These are phyloP conservation scores for Hyphopichia khmerensis DNA, from an alignment of 1,139 yeast species.

Conservation along the genomic window DNA sequence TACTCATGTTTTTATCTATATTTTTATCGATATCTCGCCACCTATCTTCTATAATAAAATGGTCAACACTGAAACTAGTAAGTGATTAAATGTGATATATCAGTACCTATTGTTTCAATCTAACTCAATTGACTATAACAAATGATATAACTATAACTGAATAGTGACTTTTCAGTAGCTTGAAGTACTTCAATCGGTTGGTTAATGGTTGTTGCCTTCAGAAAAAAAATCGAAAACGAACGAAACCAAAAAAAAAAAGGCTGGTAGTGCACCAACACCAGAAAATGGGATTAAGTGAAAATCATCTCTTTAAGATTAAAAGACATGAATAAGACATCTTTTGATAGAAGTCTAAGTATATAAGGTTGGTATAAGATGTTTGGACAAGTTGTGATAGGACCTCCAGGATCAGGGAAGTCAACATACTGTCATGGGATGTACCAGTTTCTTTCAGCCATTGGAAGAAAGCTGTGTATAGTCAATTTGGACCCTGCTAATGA, in stretches of 20 bases:
- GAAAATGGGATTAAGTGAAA: too few species aligned
- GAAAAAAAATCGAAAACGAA: background rate
- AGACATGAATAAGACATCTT: too few species aligned
- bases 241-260: background rate
- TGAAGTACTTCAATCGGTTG: too few species aligned
- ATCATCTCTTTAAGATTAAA: too few species aligned
- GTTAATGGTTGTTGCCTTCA: background rate
- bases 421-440: conserved; percentile 91
- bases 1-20: background rate
- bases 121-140: too few species aligned
- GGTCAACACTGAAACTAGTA: too few species aligned
- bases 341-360: too few species aligned
- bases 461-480: conserved; percentile 77
- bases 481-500: conserved; percentile 97
- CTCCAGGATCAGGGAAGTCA: conserved; percentile 97
- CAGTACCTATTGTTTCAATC: too few species aligned
- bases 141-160: too few species aligned
- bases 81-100: too few species aligned
- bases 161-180: too few species aligned
- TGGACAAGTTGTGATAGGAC: conserved; percentile 94
- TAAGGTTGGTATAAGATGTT: conserved; percentile 44
- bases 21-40: background rate
- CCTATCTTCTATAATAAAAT: background rate
- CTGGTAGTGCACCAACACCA: background rate
- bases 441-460: conserved; percentile 91